These are phyloP conservation scores for Collybia mongolica DNA, from an alignment of 768 basidiomycete genomes.

Conservation along the genomic window DNA sequence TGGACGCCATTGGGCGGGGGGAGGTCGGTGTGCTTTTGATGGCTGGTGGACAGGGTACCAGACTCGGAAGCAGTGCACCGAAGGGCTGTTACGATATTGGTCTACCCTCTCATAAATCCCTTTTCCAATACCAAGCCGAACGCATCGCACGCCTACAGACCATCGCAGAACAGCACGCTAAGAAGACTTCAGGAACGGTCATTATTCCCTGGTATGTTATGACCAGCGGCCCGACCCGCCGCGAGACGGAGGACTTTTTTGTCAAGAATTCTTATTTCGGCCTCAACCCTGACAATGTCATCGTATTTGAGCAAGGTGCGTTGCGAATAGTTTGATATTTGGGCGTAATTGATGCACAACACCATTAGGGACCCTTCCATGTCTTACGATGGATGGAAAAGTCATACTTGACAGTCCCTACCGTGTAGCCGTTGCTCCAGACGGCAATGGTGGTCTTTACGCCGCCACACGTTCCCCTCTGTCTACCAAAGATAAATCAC, in stretches of 20 bases:
- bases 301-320: slow-evolving; percentile 96
- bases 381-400: slow-evolving; percentile 92
- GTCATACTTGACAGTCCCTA: slow-evolving; percentile 81
- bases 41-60: slow-evolving; percentile 97
- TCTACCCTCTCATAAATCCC: slow-evolving; percentile 86
- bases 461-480: slow-evolving; percentile 85
- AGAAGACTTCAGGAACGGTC: slow-evolving; percentile 54
- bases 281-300: slow-evolving; percentile 71
- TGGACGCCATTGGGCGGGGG: slow-evolving; percentile 77
- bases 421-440: slow-evolving; percentile 90
- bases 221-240: slow-evolving; percentile 95
- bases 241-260: slow-evolving; percentile 86
- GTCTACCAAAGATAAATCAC: slow-evolving; percentile 52
- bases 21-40: slow-evolving; percentile 95
- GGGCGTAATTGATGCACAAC: slow-evolving; percentile 5
- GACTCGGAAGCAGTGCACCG: slow-evolving; percentile 87
- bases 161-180: slow-evolving; percentile 60
- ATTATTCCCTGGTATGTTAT: slow-evolving; percentile 97
- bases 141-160: slow-evolving; percentile 83
- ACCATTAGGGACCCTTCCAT: slow-evolving; percentile 84
- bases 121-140: slow-evolving; percentile 98
- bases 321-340: slow-evolving; percentile 8
- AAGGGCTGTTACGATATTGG: slow-evolving; percentile 99
- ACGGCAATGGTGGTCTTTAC: slow-evolving; percentile 97
- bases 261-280: slow-evolving; percentile 77